Evolutionary conservation across 2,329 filamentous ascomycete genomes (phyloP), one percentile per base, ranked within the genome.

Genomic region (Botrytis sinoallii): DNA sequence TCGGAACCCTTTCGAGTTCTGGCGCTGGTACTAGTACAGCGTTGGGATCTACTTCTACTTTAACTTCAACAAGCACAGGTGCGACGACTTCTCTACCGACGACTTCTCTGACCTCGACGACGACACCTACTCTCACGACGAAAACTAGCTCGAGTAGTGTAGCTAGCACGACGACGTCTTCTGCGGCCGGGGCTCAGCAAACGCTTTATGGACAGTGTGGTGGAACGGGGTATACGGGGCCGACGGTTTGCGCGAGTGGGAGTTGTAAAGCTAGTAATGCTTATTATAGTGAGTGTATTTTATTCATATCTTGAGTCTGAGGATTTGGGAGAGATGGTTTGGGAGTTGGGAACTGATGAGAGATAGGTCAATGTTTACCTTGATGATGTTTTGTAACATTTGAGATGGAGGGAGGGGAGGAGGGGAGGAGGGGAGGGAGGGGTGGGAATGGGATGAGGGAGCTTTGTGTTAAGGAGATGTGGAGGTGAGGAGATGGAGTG

Each of bases 151-250:
- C 44, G 25, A 32, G 1, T 8, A 40, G 29, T 7, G 46, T 40
- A 5, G 32, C 46, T 1, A 59, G 42, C 25, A 29, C 55, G 7
- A 55, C 10, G 4, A 67, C 72, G 1, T 66, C 52, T n/a, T 55
- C 59, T 25, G 68, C 60, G 38, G 1, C 22, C 20, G 68, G 48
- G 16, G 46, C 67, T 7, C 71, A 57, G 3, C 55, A 70, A 46
- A n/a, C 76, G 0, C 46, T 78, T 0, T 78, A 78, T 65, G 77
- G 70, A 20, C 77, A 78, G 63, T 78, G 77, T 67, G 77, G 75
- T 12, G 77, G 77, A 42, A 73, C 18, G 8, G 75, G 74, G 14
- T 78, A 74, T 72, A 73, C 65, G n/a, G 77, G 77, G 6, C 52
- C 75, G 6, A 78, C 73, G 4, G 69, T 40, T 40, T 78, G 77